Conservation (phyloP, 805 yeast species). For the Scheffersomyces ergatensis region DNA sequence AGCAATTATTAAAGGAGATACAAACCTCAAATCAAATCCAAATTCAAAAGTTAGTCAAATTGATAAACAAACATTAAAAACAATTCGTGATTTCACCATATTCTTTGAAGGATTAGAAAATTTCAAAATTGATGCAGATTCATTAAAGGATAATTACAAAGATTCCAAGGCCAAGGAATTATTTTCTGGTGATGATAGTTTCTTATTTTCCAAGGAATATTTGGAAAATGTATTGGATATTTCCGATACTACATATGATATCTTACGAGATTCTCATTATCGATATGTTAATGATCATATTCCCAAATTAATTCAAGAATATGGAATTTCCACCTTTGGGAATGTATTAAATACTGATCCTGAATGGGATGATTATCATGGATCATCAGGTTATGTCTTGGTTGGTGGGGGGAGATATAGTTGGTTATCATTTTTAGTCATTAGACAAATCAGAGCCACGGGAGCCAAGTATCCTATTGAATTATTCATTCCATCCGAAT, state of each 20-base stretch:
- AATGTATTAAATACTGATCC: conserved; percentile 29
- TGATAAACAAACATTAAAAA: background rate
- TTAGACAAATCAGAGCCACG: conserved; percentile 42
- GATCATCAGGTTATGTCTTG: conserved; percentile 40
- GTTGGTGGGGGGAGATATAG: conserved; percentile 54
- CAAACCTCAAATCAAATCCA: background rate
- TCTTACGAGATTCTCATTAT: conserved; percentile 37
- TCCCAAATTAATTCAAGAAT: conserved; percentile 21
- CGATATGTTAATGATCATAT: conserved; percentile 30
- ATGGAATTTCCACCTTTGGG: conserved; percentile 34
- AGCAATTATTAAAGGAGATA: background rate
- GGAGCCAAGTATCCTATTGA: conserved; percentile 52
- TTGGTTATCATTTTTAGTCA: conserved; percentile 50
- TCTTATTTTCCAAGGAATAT: conserved; percentile 46
- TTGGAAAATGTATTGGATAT: conserved; percentile 42
- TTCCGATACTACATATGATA: conserved; percentile 26
- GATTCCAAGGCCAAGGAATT: conserved; percentile 43
- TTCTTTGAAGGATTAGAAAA: conserved; percentile 32
- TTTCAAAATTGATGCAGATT: conserved; percentile 34
- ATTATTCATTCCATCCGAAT: conserved; percentile 42
- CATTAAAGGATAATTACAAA: conserved; percentile 42
- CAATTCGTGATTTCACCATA: conserved; percentile 19
- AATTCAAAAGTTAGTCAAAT: background rate
- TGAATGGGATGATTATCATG: conserved; percentile 34
- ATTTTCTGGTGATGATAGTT: conserved; percentile 37